A percentile compares a stretch with the other conserved stretches of the same genome.
Evolutionary conservation across 1,284 basidiomycete genomes (phyloP).

Genomic region (Golubevia pallescens): DNA sequence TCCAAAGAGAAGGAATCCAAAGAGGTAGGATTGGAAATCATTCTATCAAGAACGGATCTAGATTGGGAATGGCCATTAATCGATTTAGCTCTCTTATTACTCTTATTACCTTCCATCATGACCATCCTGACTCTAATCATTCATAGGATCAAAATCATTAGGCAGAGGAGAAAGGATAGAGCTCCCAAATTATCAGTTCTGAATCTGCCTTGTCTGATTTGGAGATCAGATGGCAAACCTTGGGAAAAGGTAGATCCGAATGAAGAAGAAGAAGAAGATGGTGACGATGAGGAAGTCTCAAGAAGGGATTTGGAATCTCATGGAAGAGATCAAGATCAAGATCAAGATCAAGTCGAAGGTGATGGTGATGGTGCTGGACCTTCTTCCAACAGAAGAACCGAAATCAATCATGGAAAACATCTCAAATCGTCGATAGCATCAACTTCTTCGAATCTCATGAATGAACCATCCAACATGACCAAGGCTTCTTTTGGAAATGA

Average conservation of each 20-base stretch:
- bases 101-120: conserved; percentile 58
- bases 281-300: neutral
- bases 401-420: too few relatives aligned
- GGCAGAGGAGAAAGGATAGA: conserved; percentile 50
- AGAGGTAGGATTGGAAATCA: too few relatives aligned
- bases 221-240: conserved; percentile 46
- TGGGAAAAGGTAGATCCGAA: conserved; percentile 49
- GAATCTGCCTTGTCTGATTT: conserved; percentile 51
- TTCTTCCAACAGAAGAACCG: too few relatives aligned
- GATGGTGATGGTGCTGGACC: too few relatives aligned
- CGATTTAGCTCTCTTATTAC: conserved; percentile 51
- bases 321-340: neutral
- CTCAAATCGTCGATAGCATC: too few relatives aligned
- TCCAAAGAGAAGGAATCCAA: too few relatives aligned
- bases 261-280: neutral
- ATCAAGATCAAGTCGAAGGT: too few relatives aligned
- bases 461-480: too few relatives aligned
- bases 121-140: conserved; percentile 49
- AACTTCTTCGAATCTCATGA: too few relatives aligned
- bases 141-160: conserved; percentile 40
- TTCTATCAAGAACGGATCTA: neutral
- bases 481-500: conserved; percentile 22
- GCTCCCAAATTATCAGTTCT: conserved; percentile 52
- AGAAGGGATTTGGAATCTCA: neutral
- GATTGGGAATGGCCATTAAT: conserved; percentile 25